Conservation (phyloP, 495 filamentous ascomycete genomes). For the Annulohypoxylon nitens region DNA sequence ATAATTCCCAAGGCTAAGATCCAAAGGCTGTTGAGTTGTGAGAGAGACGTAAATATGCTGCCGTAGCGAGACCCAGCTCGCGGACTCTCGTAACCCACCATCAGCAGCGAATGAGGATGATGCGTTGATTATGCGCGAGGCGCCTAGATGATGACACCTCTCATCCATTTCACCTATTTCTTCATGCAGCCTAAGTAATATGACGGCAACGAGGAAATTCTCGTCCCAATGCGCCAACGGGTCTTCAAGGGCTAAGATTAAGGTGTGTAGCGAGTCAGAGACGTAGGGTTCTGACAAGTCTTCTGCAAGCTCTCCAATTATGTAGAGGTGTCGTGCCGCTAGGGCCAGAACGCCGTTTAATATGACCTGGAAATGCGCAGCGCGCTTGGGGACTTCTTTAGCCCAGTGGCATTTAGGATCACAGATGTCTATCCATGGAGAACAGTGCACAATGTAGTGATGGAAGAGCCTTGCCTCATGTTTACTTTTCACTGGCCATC, state of each 20-base stretch:
- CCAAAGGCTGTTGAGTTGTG: background rate
- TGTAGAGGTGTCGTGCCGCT: background rate
- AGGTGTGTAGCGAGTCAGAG: background rate
- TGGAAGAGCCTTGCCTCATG: background rate
- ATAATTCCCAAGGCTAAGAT: background rate
- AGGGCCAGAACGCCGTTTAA: background rate
- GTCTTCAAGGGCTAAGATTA: background rate
- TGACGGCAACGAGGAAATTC: background rate
- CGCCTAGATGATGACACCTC: background rate
- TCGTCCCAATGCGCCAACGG: background rate
- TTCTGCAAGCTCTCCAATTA: background rate
- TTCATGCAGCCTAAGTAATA: slow-evolving; percentile 2
- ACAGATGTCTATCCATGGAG: background rate
- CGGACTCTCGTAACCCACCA: background rate
- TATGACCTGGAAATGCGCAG: background rate
- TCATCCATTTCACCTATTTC: slow-evolving; percentile 2
- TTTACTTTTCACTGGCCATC: background rate
- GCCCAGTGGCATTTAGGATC: background rate
- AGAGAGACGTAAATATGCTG: background rate
- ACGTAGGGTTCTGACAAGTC: background rate
- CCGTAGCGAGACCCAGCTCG: background rate
- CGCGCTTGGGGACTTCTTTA: background rate
- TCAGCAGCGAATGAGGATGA: background rate
- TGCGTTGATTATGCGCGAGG: background rate
- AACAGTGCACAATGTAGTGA: background rate